Evolutionary conservation across 2,329 filamentous ascomycete genomes (phyloP).

Genomic region (Sclerotinia subarctica): DNA sequence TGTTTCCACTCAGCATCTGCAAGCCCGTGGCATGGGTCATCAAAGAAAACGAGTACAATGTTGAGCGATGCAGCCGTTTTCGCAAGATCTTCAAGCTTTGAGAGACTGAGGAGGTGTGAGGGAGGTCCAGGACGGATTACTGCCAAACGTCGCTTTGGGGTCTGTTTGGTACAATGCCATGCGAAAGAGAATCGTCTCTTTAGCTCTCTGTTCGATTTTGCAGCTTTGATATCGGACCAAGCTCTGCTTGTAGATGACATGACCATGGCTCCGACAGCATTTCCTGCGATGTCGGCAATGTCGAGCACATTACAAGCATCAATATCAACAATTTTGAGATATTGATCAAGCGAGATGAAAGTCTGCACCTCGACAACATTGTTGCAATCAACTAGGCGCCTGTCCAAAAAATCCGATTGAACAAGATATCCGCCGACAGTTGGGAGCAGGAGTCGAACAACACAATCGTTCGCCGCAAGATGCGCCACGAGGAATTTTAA

Average conservation of each 20-base stretch:
- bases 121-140: conserved; percentile 2
- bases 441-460: background rate
- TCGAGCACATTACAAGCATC: background rate
- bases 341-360: background rate
- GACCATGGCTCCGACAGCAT: background rate
- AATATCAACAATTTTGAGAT: background rate
- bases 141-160: background rate
- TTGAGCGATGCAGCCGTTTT: background rate
- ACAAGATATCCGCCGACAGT: background rate
- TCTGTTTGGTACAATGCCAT: background rate
- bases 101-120: background rate
- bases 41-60: background rate
- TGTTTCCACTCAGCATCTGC: background rate
- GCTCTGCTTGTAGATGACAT: background rate
- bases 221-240: background rate
- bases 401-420: background rate
- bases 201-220: background rate
- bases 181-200: background rate
- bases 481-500: background rate
- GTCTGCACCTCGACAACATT: background rate
- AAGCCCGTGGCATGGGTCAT: background rate
- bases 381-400: background rate
- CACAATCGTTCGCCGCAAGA: background rate
- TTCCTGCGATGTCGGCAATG: background rate
- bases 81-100: conserved; percentile 3